Percentiles rank a stretch among this genome's conserved stretches.
Evolutionary conservation across 805 yeast genomes (phyloP).

Genomic region (Cyberlindnera mississippiensis): DNA sequence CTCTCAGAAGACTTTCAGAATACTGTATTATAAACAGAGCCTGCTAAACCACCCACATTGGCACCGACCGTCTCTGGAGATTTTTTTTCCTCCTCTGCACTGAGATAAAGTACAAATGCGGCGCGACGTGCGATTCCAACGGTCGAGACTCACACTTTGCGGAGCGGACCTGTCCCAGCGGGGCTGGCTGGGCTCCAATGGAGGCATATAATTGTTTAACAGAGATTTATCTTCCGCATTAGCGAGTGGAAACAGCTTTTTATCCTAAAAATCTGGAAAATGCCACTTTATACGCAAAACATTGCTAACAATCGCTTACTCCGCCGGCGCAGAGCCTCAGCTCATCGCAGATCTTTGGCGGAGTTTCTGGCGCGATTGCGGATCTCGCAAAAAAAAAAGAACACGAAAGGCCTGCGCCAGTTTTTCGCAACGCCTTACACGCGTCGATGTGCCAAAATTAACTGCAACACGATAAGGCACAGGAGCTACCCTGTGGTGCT

Average conservation of each 20-base stretch:
- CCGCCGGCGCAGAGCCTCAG: neutral
- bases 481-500: neutral
- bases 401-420: too few species aligned
- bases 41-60: too few species aligned
- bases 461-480: slow-evolving; percentile 1
- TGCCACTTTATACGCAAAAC: too few species aligned
- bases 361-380: slow-evolving; percentile 1
- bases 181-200: too few species aligned
- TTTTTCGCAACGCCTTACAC: neutral
- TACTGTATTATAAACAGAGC: too few species aligned
- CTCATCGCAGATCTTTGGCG: slow-evolving; percentile 2
- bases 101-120: slow-evolving; percentile 4
- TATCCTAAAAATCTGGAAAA: too few species aligned
- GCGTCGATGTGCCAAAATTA: neutral
- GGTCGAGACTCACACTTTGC: slow-evolving; percentile 6
- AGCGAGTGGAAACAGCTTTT: too few species aligned
- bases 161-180: slow-evolving; percentile 4
- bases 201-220: too few species aligned
- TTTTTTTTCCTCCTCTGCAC: neutral
- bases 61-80: too few species aligned
- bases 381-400: neutral
- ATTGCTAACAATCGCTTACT: too few species aligned
- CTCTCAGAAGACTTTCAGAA: too few species aligned
- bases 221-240: neutral
- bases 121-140: slow-evolving; percentile 10